Evolutionary conservation across 169 alveolate species (phyloP), one percentile per base, ranked within the genome.

Genomic region (Plasmodium adleri): DNA sequence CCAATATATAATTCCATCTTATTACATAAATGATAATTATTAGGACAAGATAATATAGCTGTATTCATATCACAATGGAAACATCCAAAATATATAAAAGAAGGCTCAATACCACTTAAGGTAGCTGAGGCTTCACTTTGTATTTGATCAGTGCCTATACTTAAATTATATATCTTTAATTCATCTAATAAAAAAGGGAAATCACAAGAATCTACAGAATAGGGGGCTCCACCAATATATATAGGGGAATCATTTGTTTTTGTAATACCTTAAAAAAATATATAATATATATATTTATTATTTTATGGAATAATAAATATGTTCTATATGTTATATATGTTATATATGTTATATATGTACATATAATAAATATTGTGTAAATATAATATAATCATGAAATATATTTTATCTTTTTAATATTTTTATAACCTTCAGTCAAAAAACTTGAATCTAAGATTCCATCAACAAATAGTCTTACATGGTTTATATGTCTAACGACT

Each of bases 1-100:
- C 96, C 97, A 4, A 94, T 93, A 74, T 88, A 95, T 17, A 95
- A 63, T 68, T 94, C 96, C 17, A 87, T 59, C 90, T 93, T 95
- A 93, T 95, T 95, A 90, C 98, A 96, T 22, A 96, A 94, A 68
- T 96, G 98, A 89, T 96, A 96, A 62, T 95, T 96, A 47, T 94
- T 93, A 52, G 98, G 97, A 49, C 98, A 96, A 1, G 97, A 93
- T 32, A 60, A 15, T 50, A 76, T 49, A 13, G 88, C 92, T 17
- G 20, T 68, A 22, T 78, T 90, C 22, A 74, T 95, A 96, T 95
- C 95, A 95, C 98, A 96, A 91, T 94, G 92, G 70, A 93, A 92
- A 93, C 98, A 96, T 10, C 97, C 98, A 50, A 96, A 93, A 66
- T 94, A 94, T 13, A 96, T 72, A 80, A 88, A 96, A 15, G 98